A percentile compares a stretch with the other conserved stretches of the same genome.
These are phyloP conservation scores for Yamadazyma trypodendri DNA, from an alignment of 1,139 yeast genomes.

Conservation along the genomic window DNA sequence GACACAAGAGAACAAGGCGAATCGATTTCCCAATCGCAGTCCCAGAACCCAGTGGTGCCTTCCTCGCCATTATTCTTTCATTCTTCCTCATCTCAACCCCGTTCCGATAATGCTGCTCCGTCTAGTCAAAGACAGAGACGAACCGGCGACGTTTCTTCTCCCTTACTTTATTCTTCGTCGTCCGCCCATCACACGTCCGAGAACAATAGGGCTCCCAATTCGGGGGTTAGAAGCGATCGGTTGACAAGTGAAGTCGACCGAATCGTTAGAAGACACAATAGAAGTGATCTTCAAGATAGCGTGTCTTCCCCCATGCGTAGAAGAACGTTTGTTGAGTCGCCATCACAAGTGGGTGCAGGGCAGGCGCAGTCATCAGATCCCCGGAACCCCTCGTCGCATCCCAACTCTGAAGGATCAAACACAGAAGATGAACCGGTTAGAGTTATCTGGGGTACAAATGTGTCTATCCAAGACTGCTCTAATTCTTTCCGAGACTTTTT, in stretches of 20 bases:
- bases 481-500: conserved; percentile 78
- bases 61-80: conserved; percentile 70
- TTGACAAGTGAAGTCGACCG: conserved; percentile 45
- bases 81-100: conserved; percentile 49
- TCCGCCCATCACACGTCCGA: conserved; percentile 40
- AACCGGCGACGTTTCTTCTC: conserved; percentile 37
- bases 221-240: conserved; percentile 28
- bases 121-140: conserved; percentile 22
- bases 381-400: conserved; percentile 23
- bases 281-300: conserved; percentile 45
- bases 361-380: conserved; percentile 7
- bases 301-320: conserved; percentile 43
- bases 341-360: not conserved
- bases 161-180: conserved; percentile 47
- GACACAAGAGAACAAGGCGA: conserved; percentile 20
- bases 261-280: conserved; percentile 39
- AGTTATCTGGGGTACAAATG: conserved; percentile 99
- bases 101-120: conserved; percentile 28
- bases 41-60: conserved; percentile 42
- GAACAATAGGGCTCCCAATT: conserved; percentile 16
- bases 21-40: conserved; percentile 38
- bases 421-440: conserved; percentile 66
- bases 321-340: conserved; percentile 29
- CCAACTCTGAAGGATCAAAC: conserved; percentile 27
- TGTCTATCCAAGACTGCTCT: conserved; percentile 83